Percentiles rank a stretch among this genome's conserved stretches.
Evolutionary conservation across 352 stramenopile genomes (phyloP).

Genomic region (Globisporangium ultimum): DNA sequence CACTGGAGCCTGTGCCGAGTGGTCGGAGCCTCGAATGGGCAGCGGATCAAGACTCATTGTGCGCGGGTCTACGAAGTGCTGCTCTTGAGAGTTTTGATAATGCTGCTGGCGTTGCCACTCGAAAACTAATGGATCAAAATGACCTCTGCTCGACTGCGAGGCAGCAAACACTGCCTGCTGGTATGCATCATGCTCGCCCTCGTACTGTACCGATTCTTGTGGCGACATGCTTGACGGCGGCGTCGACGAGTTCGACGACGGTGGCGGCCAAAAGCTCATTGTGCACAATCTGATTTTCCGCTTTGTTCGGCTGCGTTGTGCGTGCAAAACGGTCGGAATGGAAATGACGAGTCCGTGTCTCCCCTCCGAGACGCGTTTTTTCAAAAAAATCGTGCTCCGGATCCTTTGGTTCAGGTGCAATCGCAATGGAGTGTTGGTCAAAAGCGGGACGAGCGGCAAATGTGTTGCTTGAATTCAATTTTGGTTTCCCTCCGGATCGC

Average conservation of each 20-base stretch:
- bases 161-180: neutral
- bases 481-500: no score
- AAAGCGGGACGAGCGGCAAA: no score
- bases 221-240: neutral
- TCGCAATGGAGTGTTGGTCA: no score
- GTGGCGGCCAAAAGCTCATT: conserved; percentile 12
- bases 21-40: conserved; percentile 1
- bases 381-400: no score
- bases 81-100: neutral
- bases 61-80: neutral
- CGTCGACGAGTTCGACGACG: neutral
- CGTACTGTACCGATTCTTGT: neutral
- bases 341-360: no score
- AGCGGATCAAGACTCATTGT: conserved; percentile 8
- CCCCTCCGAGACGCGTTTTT: no score
- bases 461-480: no score
- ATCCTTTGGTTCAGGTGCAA: no score
- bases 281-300: no score
- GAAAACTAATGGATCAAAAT: neutral
- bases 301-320: no score
- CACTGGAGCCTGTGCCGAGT: neutral
- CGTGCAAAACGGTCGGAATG: no score
- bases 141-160: no score
- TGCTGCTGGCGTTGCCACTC: conserved; percentile 5
- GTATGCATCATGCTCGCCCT: neutral